These are phyloP conservation scores for Nicotiana sylvestris DNA, from an alignment of 257 asterid species.

Conservation along the genomic window DNA sequence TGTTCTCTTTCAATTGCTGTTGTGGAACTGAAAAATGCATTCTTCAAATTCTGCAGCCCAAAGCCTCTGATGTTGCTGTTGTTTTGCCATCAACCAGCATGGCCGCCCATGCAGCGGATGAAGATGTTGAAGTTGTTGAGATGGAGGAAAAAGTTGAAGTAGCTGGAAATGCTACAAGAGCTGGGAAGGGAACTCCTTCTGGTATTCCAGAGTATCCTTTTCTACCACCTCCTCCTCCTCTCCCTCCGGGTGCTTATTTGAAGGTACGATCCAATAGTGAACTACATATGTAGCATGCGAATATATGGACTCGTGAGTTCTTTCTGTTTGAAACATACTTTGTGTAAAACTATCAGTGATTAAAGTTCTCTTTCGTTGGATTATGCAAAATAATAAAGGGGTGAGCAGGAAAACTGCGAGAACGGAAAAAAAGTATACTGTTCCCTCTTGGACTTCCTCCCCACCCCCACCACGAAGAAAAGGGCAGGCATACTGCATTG, in stretches of 20 bases:
- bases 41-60: constrained; percentile 37
- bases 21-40: background rate
- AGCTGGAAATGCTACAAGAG: constrained; percentile 21
- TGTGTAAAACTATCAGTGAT: background rate
- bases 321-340: background rate
- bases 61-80: constrained; percentile 38
- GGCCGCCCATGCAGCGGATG: constrained; percentile 82
- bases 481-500: background rate
- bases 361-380: background rate
- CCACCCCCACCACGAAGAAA: background rate
- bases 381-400: background rate
- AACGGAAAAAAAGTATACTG: background rate
- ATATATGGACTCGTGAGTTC: background rate
- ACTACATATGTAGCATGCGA: background rate
- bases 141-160: constrained; percentile 42
- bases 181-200: constrained; percentile 26
- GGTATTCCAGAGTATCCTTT: constrained; percentile 30
- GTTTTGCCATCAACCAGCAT: constrained; percentile 66
- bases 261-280: constrained; percentile 40
- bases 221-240: constrained; percentile 66
- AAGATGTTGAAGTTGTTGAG: constrained; percentile 59
- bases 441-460: background rate
- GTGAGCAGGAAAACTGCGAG: background rate
- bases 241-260: constrained; percentile 43
- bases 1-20: background rate